phyloP scores from a whole-genome alignment of 805 yeast species.

The Yarrowia porcina region DNA sequence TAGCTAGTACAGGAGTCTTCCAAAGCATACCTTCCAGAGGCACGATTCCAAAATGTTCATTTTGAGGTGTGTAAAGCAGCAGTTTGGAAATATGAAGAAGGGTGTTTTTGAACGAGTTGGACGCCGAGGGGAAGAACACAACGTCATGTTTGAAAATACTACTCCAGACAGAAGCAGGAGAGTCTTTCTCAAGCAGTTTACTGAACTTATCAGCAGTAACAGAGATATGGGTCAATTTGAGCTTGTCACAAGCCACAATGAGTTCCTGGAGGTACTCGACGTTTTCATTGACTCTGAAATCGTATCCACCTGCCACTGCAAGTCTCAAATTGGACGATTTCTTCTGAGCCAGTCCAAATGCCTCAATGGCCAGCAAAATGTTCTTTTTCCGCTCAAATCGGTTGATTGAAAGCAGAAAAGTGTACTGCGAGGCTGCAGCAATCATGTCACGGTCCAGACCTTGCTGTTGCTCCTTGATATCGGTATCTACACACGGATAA shows the following conservation, averaged over 20 bases:
- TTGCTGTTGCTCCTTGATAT: slow-evolving; percentile 28
- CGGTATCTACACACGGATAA: slow-evolving; percentile 72
- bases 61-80: slow-evolving; percentile 81
- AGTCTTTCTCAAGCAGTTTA: neutral
- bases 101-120: slow-evolving; percentile 59
- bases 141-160: slow-evolving; percentile 42
- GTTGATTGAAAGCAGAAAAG: slow-evolving; percentile 70
- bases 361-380: slow-evolving; percentile 67
- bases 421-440: slow-evolving; percentile 29
- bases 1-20: slow-evolving; percentile 81
- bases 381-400: slow-evolving; percentile 87
- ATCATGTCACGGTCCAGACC: slow-evolving; percentile 1
- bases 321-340: slow-evolving; percentile 44
- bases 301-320: slow-evolving; percentile 90
- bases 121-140: slow-evolving; percentile 77
- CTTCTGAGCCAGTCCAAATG: slow-evolving; percentile 51
- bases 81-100: slow-evolving; percentile 56
- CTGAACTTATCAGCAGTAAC: neutral
- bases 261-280: slow-evolving; percentile 65
- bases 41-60: slow-evolving; percentile 96
- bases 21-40: slow-evolving; percentile 92
- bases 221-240: neutral
- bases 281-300: slow-evolving; percentile 69
- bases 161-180: neutral
- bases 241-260: slow-evolving; percentile 34